phyloP scores from a whole-genome alignment of 495 filamentous ascomycete species.

The Penicillium diatomitis region DNA sequence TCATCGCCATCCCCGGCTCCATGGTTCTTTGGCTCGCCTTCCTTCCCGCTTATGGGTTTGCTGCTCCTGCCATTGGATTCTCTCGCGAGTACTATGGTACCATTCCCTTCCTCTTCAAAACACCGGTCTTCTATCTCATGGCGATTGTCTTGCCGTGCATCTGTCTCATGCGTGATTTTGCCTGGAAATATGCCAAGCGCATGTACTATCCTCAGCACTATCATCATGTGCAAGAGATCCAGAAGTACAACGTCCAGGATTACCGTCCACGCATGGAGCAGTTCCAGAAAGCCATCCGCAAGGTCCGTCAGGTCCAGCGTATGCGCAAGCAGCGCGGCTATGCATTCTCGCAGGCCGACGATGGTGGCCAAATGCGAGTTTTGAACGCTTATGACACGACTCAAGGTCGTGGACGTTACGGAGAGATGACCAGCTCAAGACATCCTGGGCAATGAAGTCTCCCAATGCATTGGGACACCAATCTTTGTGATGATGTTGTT shows the following conservation, averaged over 20 bases:
- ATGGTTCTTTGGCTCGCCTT: slow-evolving; percentile 88
- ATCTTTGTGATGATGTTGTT: slow-evolving; percentile 1
- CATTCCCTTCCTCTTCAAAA: slow-evolving; percentile 67
- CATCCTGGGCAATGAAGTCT: slow-evolving; percentile 25
- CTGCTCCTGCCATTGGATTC: slow-evolving; percentile 77
- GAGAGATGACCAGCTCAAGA: slow-evolving; percentile 84
- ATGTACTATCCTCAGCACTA: slow-evolving; percentile 96
- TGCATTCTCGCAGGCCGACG: slow-evolving; percentile 95
- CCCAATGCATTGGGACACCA: too few relatives aligned
- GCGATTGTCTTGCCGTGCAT: slow-evolving; percentile 67
- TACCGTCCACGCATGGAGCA: slow-evolving; percentile 99
- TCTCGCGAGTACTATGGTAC: slow-evolving; percentile 81
- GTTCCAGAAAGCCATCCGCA: slow-evolving; percentile 98
- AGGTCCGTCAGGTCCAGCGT: slow-evolving; percentile 94
- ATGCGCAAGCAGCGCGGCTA: slow-evolving; percentile 99
- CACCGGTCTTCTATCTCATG: slow-evolving; percentile 86
- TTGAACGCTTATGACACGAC: slow-evolving; percentile 98
- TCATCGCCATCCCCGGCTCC: slow-evolving; percentile 91
- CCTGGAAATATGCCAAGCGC: slow-evolving; percentile 76
- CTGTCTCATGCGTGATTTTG: slow-evolving; percentile 83
- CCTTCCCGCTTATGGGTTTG: slow-evolving; percentile 80
- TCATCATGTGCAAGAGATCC: slow-evolving; percentile 98
- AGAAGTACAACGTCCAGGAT: slow-evolving; percentile 99
- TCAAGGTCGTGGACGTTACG: slow-evolving; percentile 78
- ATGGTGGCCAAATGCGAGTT: slow-evolving; percentile 70